Conservation (phyloP, 2,329 filamentous ascomycete species). For the Aureobasidium melanogenum region DNA sequence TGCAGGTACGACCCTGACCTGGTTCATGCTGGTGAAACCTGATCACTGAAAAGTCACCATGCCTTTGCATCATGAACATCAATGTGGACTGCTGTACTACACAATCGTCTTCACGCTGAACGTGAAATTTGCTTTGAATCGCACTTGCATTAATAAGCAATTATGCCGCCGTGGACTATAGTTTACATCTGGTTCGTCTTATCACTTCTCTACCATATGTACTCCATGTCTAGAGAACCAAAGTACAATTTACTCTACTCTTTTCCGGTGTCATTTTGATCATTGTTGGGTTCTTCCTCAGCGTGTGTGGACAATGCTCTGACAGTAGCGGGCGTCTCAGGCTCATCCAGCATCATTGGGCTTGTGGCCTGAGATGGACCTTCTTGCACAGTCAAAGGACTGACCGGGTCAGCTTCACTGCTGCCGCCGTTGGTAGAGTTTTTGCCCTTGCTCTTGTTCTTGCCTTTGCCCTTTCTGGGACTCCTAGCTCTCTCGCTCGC, state of each 20-base stretch:
- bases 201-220: background rate
- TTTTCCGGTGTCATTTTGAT: background rate
- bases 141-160: background rate
- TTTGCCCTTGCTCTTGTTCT: constrained; percentile 6
- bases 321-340: background rate
- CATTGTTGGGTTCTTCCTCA: background rate
- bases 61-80: too few relatives aligned
- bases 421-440: background rate
- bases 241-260: background rate
- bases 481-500: constrained; percentile 1
- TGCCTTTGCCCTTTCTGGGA: background rate
- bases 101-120: too few relatives aligned
- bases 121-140: too few relatives aligned
- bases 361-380: background rate
- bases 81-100: too few relatives aligned
- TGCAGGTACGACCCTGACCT: background rate
- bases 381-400: background rate
- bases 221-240: background rate
- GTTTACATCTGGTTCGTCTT: too few relatives aligned
- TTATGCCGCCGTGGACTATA: background rate
- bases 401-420: constrained; percentile 2
- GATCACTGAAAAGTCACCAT: background rate
- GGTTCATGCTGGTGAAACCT: background rate
- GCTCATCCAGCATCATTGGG: background rate
- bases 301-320: background rate